phyloP scores from a whole-genome alignment of 1,284 basidiomycete genomes.

The Cutaneotrichosporon dermatis region DNA sequence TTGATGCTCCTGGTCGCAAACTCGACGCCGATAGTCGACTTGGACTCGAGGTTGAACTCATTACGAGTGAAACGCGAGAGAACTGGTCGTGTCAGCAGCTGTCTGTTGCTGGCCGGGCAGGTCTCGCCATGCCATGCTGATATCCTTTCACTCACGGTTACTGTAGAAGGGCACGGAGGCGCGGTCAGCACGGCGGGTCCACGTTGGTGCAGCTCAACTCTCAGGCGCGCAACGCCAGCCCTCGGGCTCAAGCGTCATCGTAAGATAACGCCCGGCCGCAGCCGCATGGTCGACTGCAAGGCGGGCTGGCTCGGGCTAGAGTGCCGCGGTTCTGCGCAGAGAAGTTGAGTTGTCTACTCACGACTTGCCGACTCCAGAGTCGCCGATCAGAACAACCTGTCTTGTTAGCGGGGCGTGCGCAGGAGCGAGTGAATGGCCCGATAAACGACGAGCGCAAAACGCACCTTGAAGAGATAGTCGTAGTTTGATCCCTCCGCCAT shows the following conservation, averaged over 20 bases:
- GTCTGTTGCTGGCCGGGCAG: not conserved
- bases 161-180: constrained; percentile 24
- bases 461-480: constrained; percentile 92
- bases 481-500: constrained; percentile 90
- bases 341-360: constrained; percentile 35
- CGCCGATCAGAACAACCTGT: constrained; percentile 94
- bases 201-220: not conserved
- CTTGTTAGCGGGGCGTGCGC: not conserved
- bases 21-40: constrained; percentile 98
- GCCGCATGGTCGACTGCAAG: no score
- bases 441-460: constrained; percentile 19
- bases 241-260: not conserved
- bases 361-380: constrained; percentile 97
- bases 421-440: not conserved
- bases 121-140: not conserved
- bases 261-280: no score
- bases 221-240: not conserved
- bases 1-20: constrained; percentile 94
- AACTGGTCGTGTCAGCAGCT: constrained; percentile 35
- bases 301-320: no score
- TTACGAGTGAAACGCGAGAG: constrained; percentile 94
- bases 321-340: not conserved
- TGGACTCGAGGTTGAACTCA: constrained; percentile 98
- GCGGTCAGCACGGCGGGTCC: constrained; percentile 1
- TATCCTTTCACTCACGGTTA: constrained; percentile 43